Evolutionary conservation across 352 stramenopile species (phyloP).

Genomic region (Phytophthora pini): DNA sequence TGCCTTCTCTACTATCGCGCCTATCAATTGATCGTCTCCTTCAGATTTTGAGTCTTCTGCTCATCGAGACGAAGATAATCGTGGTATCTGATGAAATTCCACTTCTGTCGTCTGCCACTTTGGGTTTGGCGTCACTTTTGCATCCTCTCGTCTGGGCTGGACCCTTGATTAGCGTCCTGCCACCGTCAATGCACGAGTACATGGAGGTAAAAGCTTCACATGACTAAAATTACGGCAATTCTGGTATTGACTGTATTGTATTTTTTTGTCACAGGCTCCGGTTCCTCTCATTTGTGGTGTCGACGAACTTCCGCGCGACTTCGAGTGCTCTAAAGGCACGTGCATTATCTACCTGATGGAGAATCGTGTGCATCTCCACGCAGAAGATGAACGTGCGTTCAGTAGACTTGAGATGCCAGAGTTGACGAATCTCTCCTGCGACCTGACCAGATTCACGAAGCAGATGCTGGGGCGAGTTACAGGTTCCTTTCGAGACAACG

Average conservation of each 20-base stretch:
- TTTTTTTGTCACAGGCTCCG: slow-evolving; percentile 36
- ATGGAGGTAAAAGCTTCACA: slow-evolving; percentile 43
- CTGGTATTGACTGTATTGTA: background rate
- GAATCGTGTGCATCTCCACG: slow-evolving; percentile 41
- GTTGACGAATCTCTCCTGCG: slow-evolving; percentile 36
- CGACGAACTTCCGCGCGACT: slow-evolving; percentile 44
- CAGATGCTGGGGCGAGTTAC: slow-evolving; percentile 38
- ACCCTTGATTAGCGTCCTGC: slow-evolving; percentile 57
- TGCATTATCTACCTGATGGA: slow-evolving; percentile 44
- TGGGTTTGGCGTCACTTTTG: slow-evolving; percentile 51
- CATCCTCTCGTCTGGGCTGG: slow-evolving; percentile 58
- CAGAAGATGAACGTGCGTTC: slow-evolving; percentile 35
- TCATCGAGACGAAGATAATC: slow-evolving; percentile 65
- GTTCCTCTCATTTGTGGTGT: slow-evolving; percentile 62
- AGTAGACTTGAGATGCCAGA: slow-evolving; percentile 35
- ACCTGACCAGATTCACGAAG: slow-evolving; percentile 44
- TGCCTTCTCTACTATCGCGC: slow-evolving; percentile 40
- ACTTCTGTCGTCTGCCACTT: slow-evolving; percentile 47
- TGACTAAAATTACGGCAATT: background rate
- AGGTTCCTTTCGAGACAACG: slow-evolving; percentile 26
- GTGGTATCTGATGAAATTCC: slow-evolving; percentile 53
- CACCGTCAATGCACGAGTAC: slow-evolving; percentile 58
- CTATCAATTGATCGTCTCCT: slow-evolving; percentile 52
- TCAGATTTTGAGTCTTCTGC: slow-evolving; percentile 47
- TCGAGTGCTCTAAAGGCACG: slow-evolving; percentile 46